phyloP scores from a whole-genome alignment of 306 rosid genomes.

The Geum urbanum region DNA sequence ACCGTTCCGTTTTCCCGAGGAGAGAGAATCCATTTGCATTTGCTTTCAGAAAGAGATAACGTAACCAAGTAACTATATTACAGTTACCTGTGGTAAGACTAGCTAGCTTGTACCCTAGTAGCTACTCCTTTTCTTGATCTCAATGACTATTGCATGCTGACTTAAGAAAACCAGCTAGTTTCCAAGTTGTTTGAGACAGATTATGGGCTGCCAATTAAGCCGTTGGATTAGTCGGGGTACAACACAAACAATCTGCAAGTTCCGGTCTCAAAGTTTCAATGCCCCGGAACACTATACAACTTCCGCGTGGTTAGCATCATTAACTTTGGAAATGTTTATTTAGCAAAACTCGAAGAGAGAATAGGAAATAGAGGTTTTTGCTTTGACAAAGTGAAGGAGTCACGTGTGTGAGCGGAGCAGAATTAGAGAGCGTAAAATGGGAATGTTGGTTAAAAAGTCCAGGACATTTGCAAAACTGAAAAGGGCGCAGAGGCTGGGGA shows the following conservation, averaged over 20 bases:
- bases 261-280: no score
- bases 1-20: constrained; percentile 9
- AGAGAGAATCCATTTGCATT: neutral
- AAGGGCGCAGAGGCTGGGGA: constrained; percentile 36
- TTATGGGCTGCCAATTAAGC: neutral
- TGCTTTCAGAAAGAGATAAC: neutral
- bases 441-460: constrained; percentile 50
- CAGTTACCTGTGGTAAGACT: neutral
- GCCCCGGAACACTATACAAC: no score
- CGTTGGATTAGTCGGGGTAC: constrained; percentile 1
- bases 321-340: no score
- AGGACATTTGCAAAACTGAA: constrained; percentile 24
- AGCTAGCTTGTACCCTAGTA: neutral
- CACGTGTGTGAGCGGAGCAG: neutral
- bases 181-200: constrained; percentile 5
- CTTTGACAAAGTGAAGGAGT: neutral
- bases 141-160: neutral
- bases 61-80: neutral
- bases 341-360: neutral
- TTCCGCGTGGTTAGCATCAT: no score
- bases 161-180: neutral
- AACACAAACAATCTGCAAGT: no score
- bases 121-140: neutral
- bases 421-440: constrained; percentile 17
- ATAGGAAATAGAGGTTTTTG: neutral